Conservation (phyloP, 164 flowering plant genomes). For the Aristolochia fimbriata region DNA sequence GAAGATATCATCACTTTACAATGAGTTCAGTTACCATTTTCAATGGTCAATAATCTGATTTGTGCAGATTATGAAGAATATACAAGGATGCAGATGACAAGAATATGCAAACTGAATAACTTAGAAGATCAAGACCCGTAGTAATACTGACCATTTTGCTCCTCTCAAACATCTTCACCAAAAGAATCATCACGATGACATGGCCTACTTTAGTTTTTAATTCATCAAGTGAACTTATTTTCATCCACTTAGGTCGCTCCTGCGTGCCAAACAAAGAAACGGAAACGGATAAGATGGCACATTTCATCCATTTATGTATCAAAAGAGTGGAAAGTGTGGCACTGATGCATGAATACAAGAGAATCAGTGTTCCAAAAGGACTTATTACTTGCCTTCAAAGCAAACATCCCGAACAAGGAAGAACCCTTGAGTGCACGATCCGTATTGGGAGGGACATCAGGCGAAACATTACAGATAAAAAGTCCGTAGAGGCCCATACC, state of each 20-base stretch:
- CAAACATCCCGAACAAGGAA: constrained; percentile 95
- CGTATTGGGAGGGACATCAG: constrained; percentile 29
- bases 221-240: constrained; percentile 86
- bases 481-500: constrained; percentile 94
- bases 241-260: constrained; percentile 98
- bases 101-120: constrained; percentile 84
- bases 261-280: constrained; percentile 11
- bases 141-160: constrained; percentile 89
- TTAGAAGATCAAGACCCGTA: constrained; percentile 75
- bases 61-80: constrained; percentile 82
- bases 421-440: constrained; percentile 86
- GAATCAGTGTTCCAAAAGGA: background rate
- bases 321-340: too few relatives aligned
- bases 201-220: constrained; percentile 96
- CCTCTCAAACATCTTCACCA: constrained; percentile 97
- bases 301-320: too few relatives aligned
- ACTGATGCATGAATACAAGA: background rate
- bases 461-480: constrained; percentile 66
- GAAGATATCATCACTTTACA: too few relatives aligned
- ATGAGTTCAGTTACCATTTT: background rate
- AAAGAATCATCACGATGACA: constrained; percentile 94
- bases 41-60: constrained; percentile 7
- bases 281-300: too few relatives aligned
- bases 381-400: constrained; percentile 49
- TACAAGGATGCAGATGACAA: constrained; percentile 95